Conservation (phyloP, 2,329 filamentous ascomycete species). For the Hypoxylon sp. region DNA sequence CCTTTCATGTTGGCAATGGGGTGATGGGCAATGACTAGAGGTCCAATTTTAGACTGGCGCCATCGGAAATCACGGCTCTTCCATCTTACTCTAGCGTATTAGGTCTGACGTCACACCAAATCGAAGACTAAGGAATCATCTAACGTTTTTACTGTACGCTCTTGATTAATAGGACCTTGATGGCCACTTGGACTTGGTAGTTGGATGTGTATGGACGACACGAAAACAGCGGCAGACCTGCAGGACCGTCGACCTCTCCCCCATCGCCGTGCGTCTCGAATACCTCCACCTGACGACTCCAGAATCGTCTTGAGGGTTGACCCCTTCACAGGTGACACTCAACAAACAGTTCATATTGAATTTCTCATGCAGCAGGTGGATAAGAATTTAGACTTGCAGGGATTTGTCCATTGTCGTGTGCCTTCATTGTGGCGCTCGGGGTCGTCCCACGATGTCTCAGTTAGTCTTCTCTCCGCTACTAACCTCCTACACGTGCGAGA, state of each 20-base stretch:
- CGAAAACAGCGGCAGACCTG: constrained; percentile 27
- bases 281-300: constrained; percentile 30
- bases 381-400: constrained; percentile 19
- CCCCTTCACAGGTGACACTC: constrained; percentile 37
- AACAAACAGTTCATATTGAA: constrained; percentile 22
- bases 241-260: constrained; percentile 13
- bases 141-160: neutral
- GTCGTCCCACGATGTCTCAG: constrained; percentile 40
- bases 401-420: constrained; percentile 35
- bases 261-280: constrained; percentile 14
- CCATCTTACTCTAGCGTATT: constrained; percentile 18
- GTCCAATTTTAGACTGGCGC: constrained; percentile 14
- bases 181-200: constrained; percentile 27
- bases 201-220: constrained; percentile 15
- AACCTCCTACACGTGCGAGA: constrained; percentile 51
- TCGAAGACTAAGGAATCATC: constrained; percentile 12
- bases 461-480: constrained; percentile 42
- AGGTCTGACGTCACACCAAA: constrained; percentile 38
- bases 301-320: constrained; percentile 32
- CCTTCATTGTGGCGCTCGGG: constrained; percentile 32
- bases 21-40: constrained; percentile 4
- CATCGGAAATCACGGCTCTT: constrained; percentile 28
- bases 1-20: constrained; percentile 10
- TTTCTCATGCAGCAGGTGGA: constrained; percentile 22
- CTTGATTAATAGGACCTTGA: constrained; percentile 31